Conservation (phyloP, 805 yeast species). For the Yarrowia phangngaensis region DNA sequence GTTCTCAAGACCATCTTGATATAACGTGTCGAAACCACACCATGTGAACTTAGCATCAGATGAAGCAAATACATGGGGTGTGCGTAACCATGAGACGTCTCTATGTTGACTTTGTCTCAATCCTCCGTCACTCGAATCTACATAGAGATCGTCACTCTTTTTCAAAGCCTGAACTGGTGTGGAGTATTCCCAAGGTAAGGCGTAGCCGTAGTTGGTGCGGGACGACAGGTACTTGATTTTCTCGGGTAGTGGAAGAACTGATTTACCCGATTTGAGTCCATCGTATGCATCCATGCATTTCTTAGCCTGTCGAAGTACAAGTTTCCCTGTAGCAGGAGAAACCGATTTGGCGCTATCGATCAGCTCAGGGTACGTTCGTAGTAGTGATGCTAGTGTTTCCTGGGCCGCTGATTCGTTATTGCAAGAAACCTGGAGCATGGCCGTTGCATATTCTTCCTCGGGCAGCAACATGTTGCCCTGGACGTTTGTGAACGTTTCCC, state of each 20-base stretch:
- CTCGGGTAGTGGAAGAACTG: slow-evolving; percentile 30
- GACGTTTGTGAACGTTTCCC: too few species aligned
- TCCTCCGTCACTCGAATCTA: slow-evolving; percentile 8
- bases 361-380: slow-evolving; percentile 6
- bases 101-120: slow-evolving; percentile 1
- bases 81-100: slow-evolving; percentile 12
- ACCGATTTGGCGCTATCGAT: slow-evolving; percentile 1
- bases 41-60: slow-evolving; percentile 11
- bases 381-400: neutral
- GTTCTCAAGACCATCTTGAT: slow-evolving; percentile 45
- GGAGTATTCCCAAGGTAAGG: slow-evolving; percentile 32
- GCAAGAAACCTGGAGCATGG: slow-evolving; percentile 1
- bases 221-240: slow-evolving; percentile 26
- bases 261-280: slow-evolving; percentile 26
- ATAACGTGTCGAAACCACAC: slow-evolving; percentile 26
- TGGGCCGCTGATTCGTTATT: slow-evolving; percentile 7
- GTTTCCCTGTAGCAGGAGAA: slow-evolving; percentile 7
- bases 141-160: slow-evolving; percentile 12
- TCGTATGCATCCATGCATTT: slow-evolving; percentile 30
- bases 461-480: slow-evolving; percentile 14
- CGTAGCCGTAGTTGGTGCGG: slow-evolving; percentile 33
- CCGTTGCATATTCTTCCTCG: slow-evolving; percentile 10
- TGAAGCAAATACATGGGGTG: slow-evolving; percentile 9
- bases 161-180: slow-evolving; percentile 11
- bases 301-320: slow-evolving; percentile 14